phyloP scores from a whole-genome alignment of 306 rosid species.

The Echinosophora koreensis region DNA sequence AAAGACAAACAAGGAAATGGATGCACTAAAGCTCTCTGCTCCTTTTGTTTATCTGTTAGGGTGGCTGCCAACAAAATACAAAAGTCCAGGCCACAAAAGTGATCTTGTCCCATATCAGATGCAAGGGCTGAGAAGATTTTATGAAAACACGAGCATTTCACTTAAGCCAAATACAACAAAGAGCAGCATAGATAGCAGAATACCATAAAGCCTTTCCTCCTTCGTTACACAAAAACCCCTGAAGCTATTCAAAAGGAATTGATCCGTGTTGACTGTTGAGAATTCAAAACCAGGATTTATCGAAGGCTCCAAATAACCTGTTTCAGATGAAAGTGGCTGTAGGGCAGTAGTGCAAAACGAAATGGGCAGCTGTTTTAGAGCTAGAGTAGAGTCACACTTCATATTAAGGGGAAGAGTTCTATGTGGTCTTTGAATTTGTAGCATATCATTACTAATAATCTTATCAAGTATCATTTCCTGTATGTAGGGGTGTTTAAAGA shows the following conservation, averaged over 20 bases:
- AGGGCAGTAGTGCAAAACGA: neutral
- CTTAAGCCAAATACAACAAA: neutral
- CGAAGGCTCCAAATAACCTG: neutral
- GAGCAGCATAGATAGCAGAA: neutral
- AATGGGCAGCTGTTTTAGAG: neutral
- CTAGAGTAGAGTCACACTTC: neutral
- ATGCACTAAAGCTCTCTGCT: neutral
- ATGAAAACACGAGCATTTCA: neutral
- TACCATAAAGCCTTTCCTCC: neutral
- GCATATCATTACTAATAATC: neutral
- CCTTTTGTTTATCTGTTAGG: neutral
- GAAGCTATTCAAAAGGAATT: neutral
- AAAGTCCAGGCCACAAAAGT: neutral
- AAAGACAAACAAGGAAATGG: neutral
- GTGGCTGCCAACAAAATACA: neutral
- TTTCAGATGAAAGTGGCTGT: neutral
- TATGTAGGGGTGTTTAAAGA: neutral
- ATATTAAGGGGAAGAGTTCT: neutral
- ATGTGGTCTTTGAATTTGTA: neutral
- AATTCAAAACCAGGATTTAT: neutral
- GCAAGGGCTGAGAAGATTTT: neutral
- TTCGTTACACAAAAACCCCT: neutral
- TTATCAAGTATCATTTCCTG: neutral
- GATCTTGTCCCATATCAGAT: neutral
- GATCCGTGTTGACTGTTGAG: neutral